Percentiles rank a stretch among this genome's conserved stretches.
These are phyloP conservation scores for Epichloe sibirici DNA, from an alignment of 2,329 filamentous ascomycete genomes.

Conservation along the genomic window DNA sequence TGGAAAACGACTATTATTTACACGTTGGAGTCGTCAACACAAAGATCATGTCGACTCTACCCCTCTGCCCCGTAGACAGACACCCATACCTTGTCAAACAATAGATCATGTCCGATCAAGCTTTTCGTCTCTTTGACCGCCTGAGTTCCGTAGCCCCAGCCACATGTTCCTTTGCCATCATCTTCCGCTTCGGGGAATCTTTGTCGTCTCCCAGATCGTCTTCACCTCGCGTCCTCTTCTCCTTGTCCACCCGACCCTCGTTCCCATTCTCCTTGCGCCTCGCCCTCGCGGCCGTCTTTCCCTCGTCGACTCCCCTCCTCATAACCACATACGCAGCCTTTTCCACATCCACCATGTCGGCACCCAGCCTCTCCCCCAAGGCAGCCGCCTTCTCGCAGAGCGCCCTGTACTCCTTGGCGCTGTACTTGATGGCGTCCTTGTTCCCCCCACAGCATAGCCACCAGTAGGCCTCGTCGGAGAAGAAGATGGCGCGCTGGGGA, in stretches of 20 bases:
- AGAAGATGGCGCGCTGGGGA: conserved; percentile 52
- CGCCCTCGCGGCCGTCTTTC: background rate
- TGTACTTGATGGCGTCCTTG: conserved; percentile 53
- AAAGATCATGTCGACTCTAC: no score
- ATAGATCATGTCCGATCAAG: no score
- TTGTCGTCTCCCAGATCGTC: background rate
- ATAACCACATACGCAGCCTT: conserved; percentile 60
- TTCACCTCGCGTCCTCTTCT: background rate
- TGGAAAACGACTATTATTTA: no score
- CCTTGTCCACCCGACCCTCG: background rate
- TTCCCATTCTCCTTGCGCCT: background rate
- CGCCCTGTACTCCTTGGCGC: conserved; percentile 51
- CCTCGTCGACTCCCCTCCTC: conserved; percentile 15
- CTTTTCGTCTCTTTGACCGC: background rate
- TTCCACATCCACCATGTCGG: conserved; percentile 52
- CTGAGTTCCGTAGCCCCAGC: background rate
- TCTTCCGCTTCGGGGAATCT: background rate
- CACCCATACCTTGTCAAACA: no score
- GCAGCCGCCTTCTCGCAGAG: conserved; percentile 32
- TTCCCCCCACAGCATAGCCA: conserved; percentile 49
- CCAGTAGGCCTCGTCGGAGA: conserved; percentile 67
- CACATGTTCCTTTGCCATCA: background rate
- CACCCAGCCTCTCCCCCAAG: conserved; percentile 36
- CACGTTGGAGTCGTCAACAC: no score
- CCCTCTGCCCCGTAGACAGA: no score